These are phyloP conservation scores for Sporisorium reilianum DNA, from an alignment of 1,284 basidiomycete genomes.

Conservation along the genomic window DNA sequence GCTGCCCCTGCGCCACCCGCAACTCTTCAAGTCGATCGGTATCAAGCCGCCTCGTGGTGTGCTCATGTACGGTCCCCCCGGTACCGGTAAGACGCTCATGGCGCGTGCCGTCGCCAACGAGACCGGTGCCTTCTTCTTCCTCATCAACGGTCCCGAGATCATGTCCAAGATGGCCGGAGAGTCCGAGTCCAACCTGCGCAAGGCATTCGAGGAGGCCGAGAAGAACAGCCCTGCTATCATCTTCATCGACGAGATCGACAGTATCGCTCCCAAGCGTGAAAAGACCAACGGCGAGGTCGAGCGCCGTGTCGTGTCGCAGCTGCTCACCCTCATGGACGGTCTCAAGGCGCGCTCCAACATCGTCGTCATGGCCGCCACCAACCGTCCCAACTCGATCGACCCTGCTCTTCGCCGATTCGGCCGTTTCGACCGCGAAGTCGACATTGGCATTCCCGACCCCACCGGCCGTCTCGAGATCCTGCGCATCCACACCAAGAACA, in stretches of 20 bases:
- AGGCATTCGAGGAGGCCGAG: slow-evolving; percentile 99
- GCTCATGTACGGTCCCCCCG: slow-evolving; percentile 69
- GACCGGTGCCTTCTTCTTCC: slow-evolving; percentile 99
- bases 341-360: slow-evolving; percentile 98
- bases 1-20: slow-evolving; percentile 95
- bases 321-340: slow-evolving; percentile 98
- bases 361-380: slow-evolving; percentile 99
- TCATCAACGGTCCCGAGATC: slow-evolving; percentile 99
- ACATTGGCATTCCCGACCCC: slow-evolving; percentile 98
- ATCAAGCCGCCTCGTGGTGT: slow-evolving; percentile 92
- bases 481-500: slow-evolving; percentile 99
- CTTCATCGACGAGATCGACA: slow-evolving; percentile 99
- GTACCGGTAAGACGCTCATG: slow-evolving; percentile 76
- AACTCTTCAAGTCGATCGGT: slow-evolving; percentile 99
- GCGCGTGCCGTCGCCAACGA: slow-evolving; percentile 99
- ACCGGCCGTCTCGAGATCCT: slow-evolving; percentile 98
- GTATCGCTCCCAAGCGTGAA: slow-evolving; percentile 99
- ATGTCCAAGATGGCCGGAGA: slow-evolving; percentile 99
- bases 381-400: slow-evolving; percentile 98
- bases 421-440: slow-evolving; percentile 98
- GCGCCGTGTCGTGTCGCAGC: slow-evolving; percentile 96
- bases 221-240: slow-evolving; percentile 99
- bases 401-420: slow-evolving; percentile 97
- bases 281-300: slow-evolving; percentile 99
- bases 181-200: slow-evolving; percentile 94